A percentile compares a stretch with the other conserved stretches of the same genome.
phyloP scores from a whole-genome alignment of 2,329 filamentous ascomycete genomes.

The Pseudogymnoascus pannorum region DNA sequence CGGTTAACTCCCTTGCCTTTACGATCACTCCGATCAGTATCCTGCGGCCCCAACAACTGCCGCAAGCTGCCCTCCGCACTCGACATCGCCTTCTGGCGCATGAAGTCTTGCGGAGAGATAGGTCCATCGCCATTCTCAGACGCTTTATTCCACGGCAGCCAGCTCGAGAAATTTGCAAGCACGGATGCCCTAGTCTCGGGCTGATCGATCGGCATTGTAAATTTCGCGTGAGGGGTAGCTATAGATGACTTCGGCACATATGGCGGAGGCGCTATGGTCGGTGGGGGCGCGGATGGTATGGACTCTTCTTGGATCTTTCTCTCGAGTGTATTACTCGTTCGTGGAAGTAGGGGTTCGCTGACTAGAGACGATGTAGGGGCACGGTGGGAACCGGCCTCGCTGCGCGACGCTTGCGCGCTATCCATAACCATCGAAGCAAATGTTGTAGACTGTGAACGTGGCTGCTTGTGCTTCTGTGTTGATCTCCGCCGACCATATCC shows the following conservation, averaged over 20 bases:
- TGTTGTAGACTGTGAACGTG: slow-evolving; percentile 34
- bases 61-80: slow-evolving; percentile 51
- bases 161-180: slow-evolving; percentile 24
- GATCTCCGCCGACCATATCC: neutral
- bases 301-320: neutral
- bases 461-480: slow-evolving; percentile 13
- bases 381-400: slow-evolving; percentile 30
- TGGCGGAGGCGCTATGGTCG: slow-evolving; percentile 13
- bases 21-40: slow-evolving; percentile 19
- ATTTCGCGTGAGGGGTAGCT: slow-evolving; percentile 13
- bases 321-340: slow-evolving; percentile 40
- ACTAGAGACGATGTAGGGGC: slow-evolving; percentile 38
- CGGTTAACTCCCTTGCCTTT: slow-evolving; percentile 27
- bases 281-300: slow-evolving; percentile 19
- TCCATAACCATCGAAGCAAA: slow-evolving; percentile 39
- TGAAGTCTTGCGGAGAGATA: neutral
- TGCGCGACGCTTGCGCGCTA: slow-evolving; percentile 30
- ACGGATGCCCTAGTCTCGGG: slow-evolving; percentile 25
- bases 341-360: slow-evolving; percentile 49
- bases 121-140: neutral
- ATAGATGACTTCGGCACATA: neutral
- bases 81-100: slow-evolving; percentile 28
- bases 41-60: slow-evolving; percentile 40
- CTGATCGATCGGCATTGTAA: slow-evolving; percentile 19
- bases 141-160: slow-evolving; percentile 25